phyloP scores from a whole-genome alignment of 257 asterid species.

The Scutellaria barbata region DNA sequence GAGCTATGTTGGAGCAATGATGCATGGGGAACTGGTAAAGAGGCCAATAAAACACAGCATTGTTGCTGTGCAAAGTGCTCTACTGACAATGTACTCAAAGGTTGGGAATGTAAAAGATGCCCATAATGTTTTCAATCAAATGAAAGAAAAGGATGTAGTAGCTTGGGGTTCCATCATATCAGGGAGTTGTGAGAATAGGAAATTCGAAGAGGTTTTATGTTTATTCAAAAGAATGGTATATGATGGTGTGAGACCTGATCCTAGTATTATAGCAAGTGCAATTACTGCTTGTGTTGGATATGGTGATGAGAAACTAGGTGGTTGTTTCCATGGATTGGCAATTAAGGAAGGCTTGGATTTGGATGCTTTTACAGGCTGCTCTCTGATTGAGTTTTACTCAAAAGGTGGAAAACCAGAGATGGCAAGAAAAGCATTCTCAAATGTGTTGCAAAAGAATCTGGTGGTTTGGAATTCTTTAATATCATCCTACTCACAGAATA shows the following conservation, averaged over 20 bases:
- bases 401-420: slow-evolving; percentile 55
- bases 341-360: slow-evolving; percentile 63
- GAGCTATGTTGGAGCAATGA: slow-evolving; percentile 49
- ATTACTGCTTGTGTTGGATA: slow-evolving; percentile 54
- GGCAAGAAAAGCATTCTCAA: slow-evolving; percentile 54
- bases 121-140: slow-evolving; percentile 51
- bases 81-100: slow-evolving; percentile 85
- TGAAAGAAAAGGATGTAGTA: slow-evolving; percentile 68
- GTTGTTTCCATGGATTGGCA: slow-evolving; percentile 62
- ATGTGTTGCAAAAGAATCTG: slow-evolving; percentile 58
- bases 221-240: slow-evolving; percentile 58
- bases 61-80: slow-evolving; percentile 66
- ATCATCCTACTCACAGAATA: slow-evolving; percentile 67
- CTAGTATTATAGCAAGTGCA: slow-evolving; percentile 53
- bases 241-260: slow-evolving; percentile 61
- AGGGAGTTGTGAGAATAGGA: slow-evolving; percentile 57
- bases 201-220: slow-evolving; percentile 52
- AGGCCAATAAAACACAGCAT: slow-evolving; percentile 55
- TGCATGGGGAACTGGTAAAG: slow-evolving; percentile 70
- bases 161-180: slow-evolving; percentile 92
- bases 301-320: slow-evolving; percentile 46
- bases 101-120: slow-evolving; percentile 57
- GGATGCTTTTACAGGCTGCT: slow-evolving; percentile 62
- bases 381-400: slow-evolving; percentile 70
- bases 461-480: slow-evolving; percentile 84